Percentiles rank a stretch among this genome's conserved stretches.
These are phyloP conservation scores for Coniferiporia weirii DNA, from an alignment of 1,284 basidiomycete species.

Conservation along the genomic window DNA sequence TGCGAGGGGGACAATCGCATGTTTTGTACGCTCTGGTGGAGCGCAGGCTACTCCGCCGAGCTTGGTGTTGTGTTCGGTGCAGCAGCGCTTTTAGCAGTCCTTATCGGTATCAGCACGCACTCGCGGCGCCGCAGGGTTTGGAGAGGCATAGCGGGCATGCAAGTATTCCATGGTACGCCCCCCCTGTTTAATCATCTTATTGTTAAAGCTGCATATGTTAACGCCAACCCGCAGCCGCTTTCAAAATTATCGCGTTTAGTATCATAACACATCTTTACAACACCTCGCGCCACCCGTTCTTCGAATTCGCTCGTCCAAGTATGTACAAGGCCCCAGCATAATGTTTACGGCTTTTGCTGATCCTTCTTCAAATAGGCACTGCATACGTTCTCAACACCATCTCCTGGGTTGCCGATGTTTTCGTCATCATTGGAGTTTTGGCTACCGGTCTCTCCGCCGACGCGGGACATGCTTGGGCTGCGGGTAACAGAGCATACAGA, in stretches of 20 bases:
- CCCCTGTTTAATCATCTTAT: no score
- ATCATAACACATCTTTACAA: conserved; percentile 61
- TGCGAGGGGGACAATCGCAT: conserved; percentile 45
- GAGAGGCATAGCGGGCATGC: conserved; percentile 60
- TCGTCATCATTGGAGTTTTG: conserved; percentile 50
- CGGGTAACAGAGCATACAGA: conserved; percentile 62
- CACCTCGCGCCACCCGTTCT: conserved; percentile 41
- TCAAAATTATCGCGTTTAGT: conserved; percentile 56
- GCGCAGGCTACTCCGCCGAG: conserved; percentile 59
- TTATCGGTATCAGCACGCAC: conserved; percentile 66
- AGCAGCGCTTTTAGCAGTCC: conserved; percentile 50
- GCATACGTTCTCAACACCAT: conserved; percentile 54
- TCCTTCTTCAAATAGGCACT: conserved; percentile 35
- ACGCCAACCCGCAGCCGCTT: conserved; percentile 38
- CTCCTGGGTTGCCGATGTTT: conserved; percentile 54
- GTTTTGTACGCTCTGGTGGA: conserved; percentile 67
- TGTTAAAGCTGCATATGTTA: no score
- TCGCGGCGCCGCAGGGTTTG: conserved; percentile 69
- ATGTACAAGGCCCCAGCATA: conserved; percentile 21
- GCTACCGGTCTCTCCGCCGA: conserved; percentile 63
- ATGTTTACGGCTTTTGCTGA: not conserved
- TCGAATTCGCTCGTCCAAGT: conserved; percentile 59
- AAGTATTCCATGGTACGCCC: conserved; percentile 49
- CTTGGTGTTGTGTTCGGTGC: conserved; percentile 58
- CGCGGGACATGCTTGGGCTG: conserved; percentile 66